phyloP scores from a whole-genome alignment of 1,284 basidiomycete species.

The Tylopilus orsonianus region DNA sequence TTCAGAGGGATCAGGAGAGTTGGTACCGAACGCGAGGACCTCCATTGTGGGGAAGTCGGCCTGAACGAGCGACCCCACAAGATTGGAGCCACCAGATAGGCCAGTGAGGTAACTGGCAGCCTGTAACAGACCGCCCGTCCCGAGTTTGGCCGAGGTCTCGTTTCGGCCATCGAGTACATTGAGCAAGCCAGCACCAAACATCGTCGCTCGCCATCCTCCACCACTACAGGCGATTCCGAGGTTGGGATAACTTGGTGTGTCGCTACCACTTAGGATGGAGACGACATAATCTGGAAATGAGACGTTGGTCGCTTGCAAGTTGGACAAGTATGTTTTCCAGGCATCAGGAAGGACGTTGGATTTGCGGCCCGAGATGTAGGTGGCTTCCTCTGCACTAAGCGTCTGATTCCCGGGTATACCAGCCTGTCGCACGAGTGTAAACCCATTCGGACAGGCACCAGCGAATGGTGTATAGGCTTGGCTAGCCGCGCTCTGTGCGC shows the following conservation, averaged over 20 bases:
- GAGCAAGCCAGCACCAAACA: conserved; percentile 36
- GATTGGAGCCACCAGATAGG: conserved; percentile 33
- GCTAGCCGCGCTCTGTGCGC: background rate
- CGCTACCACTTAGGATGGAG: conserved; percentile 22
- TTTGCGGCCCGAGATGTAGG: background rate
- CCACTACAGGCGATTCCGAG: background rate
- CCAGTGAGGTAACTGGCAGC: conserved; percentile 37
- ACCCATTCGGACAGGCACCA: background rate
- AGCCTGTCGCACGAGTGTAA: background rate
- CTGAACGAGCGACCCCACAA: conserved; percentile 34
- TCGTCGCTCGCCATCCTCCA: conserved; percentile 31
- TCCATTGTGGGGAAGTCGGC: conserved; percentile 36
- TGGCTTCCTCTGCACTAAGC: background rate
- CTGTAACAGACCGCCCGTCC: conserved; percentile 49
- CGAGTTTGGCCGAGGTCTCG: conserved; percentile 18
- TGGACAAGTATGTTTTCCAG: conserved; percentile 1
- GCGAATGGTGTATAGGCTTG: background rate
- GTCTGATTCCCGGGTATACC: background rate
- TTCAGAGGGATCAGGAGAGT: conserved; percentile 4
- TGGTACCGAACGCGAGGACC: conserved; percentile 30
- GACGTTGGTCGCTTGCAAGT: conserved; percentile 23
- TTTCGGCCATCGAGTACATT: conserved; percentile 41
- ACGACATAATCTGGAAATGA: conserved; percentile 31
- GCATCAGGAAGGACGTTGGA: background rate
- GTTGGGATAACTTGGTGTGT: background rate